Evolutionary conservation across 225 moss, liverwort and hornwort genomes (phyloP), one percentile per base, ranked within the genome.

Genomic region (Lunularia cruciata): DNA sequence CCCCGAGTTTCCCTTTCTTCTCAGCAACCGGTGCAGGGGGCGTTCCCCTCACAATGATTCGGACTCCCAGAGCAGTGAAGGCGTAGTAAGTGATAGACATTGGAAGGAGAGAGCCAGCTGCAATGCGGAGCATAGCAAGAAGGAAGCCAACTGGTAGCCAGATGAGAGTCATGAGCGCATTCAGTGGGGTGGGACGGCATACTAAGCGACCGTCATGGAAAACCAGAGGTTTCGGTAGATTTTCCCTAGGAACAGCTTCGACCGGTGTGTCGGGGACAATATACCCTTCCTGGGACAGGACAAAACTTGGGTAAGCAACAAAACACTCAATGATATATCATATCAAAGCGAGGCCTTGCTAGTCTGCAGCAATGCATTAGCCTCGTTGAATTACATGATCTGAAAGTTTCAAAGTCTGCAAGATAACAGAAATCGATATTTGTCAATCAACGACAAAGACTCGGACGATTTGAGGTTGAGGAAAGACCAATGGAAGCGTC

Each of bases 191-290:
- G 14, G 84, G 84, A 11, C 79, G 79, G 20, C 77, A 64, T 0
- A 77, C 84, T 47, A 84, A 65, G 15, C 84, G 84, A 10, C 84
- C 84, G 33, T 84, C 84, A 47, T 84, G 84, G 59, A 84, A 84
- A 32, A 84, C 77, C 43, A 84, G 45, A 14, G 80, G 84, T 51
- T 72, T 79, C n/a, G 74, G 73, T 18, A 84, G 68, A 13, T 74
- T 65, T 5, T 76, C 80, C 46, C 66, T 63, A 0, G 75, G 57
- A 5, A 76, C 74, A 4, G 64, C 68, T 0, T 73, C 73, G 45
- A 73, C 76, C 38, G 65, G 37, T 13, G n/a, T 42, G 49, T 30
- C 55, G 14, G 84, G 77, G 31, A 84, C 84, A 10, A 84, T 37
- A 52, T 71, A 84, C 32, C 42, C 73, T 68, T 83, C 83, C 79